These are phyloP conservation scores for Chalciporus sp. DNA, from an alignment of 1,284 basidiomycete genomes.

Conservation along the genomic window DNA sequence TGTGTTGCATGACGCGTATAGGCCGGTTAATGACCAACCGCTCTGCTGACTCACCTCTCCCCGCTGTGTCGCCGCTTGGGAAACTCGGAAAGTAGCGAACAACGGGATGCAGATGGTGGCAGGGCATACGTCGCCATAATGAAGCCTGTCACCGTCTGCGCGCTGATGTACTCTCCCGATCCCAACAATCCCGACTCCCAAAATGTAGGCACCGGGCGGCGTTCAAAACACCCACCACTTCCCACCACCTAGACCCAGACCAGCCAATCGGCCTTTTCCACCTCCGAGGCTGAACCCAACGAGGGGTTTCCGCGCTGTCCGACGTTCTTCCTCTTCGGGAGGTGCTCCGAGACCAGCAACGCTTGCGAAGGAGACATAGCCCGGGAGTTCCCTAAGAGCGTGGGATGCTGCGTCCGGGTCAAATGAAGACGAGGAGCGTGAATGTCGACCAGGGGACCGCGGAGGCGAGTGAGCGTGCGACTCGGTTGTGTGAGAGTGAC, in stretches of 20 bases:
- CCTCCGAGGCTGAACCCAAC: conserved; percentile 19
- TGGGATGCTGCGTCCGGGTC: conserved; percentile 63
- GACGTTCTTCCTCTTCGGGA: conserved; percentile 40
- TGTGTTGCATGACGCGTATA: conserved; percentile 5
- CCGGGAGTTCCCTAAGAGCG: conserved; percentile 56
- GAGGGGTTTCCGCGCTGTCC: conserved; percentile 11
- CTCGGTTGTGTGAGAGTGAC: conserved; percentile 10
- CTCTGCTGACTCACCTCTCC: conserved; percentile 27
- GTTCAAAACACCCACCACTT: conserved; percentile 33
- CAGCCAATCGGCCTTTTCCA: conserved; percentile 21
- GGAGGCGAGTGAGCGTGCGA: conserved; percentile 12
- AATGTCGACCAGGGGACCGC: conserved; percentile 14
- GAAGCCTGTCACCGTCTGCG: conserved; percentile 6
- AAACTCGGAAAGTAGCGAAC: conserved; percentile 5
- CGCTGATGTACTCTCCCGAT: not conserved
- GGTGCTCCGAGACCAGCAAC: conserved; percentile 72
- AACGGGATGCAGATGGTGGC: conserved; percentile 12
- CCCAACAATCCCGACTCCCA: not conserved
- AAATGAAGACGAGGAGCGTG: conserved; percentile 42
- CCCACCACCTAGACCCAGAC: conserved; percentile 28
- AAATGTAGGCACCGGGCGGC: not conserved
- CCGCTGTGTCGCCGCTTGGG: conserved; percentile 7
- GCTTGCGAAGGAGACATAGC: conserved; percentile 67
- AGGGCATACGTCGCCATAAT: not conserved
- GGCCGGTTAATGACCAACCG: conserved; percentile 4